Percentiles rank a stretch among this genome's conserved stretches.
Evolutionary conservation across 1,284 basidiomycete species (phyloP).

Genomic region (Pholiota adiposa): DNA sequence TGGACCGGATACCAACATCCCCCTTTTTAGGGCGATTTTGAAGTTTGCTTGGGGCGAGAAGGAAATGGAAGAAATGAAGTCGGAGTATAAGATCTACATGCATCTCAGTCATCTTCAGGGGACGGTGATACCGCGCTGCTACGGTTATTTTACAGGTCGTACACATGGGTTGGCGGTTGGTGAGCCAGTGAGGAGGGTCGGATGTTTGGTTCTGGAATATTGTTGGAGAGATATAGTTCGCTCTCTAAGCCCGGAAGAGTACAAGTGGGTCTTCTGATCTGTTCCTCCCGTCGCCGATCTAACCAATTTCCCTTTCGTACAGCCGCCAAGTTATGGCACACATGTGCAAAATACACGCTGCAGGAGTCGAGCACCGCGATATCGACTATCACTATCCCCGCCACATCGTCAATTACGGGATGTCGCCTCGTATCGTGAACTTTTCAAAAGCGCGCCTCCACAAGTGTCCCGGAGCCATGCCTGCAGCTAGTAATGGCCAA

Average conservation of each 20-base stretch:
- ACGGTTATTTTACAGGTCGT: not conserved
- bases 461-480: not conserved
- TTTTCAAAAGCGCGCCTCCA: not conserved
- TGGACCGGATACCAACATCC: not conserved
- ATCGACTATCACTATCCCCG: not conserved
- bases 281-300: not conserved
- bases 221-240: not conserved
- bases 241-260: not conserved
- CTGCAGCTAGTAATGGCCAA: not conserved
- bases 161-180: not conserved
- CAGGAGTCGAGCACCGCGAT: not conserved
- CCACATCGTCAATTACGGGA: not conserved
- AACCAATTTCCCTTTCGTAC: too few species aligned
- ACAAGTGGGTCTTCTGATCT: not conserved
- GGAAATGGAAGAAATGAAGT: not conserved
- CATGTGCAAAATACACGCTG: not conserved
- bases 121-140: not conserved
- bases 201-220: not conserved
- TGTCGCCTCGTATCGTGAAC: not conserved
- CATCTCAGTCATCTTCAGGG: not conserved
- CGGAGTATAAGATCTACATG: not conserved
- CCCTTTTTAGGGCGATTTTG: not conserved
- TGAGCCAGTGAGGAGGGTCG: not conserved
- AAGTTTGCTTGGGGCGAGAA: not conserved
- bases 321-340: not conserved